phyloP scores from a whole-genome alignment of 2,329 filamentous ascomycete species.

The Colletotrichum tabaci region DNA sequence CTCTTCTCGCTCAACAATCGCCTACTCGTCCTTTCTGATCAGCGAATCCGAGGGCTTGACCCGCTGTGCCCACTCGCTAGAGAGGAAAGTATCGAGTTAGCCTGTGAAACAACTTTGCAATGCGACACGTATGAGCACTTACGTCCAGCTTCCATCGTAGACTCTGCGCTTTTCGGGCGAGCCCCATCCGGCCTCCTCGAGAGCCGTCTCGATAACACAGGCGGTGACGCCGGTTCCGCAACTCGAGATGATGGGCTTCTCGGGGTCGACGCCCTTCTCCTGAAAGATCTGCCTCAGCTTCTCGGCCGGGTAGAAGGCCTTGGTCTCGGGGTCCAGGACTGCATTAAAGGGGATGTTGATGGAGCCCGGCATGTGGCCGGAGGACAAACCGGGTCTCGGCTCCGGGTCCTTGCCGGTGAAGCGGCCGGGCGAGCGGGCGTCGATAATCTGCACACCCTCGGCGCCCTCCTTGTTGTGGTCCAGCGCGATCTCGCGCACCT shows the following conservation, averaged over 20 bases:
- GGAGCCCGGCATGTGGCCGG: slow-evolving; percentile 92
- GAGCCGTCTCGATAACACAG: slow-evolving; percentile 88
- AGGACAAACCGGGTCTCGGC: slow-evolving; percentile 86
- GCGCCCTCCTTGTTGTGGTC: slow-evolving; percentile 86
- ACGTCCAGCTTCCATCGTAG: slow-evolving; percentile 99
- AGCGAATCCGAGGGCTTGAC: slow-evolving; percentile 74
- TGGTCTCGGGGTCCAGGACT: slow-evolving; percentile 86
- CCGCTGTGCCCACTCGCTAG: slow-evolving; percentile 77
- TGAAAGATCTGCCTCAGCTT: slow-evolving; percentile 84
- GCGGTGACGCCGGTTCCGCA: slow-evolving; percentile 97
- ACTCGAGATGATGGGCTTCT: slow-evolving; percentile 85
- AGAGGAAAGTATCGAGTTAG: slow-evolving; percentile 42
- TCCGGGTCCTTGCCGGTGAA: slow-evolving; percentile 89
- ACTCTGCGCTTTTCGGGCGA: slow-evolving; percentile 77
- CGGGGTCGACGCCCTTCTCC: slow-evolving; percentile 83
- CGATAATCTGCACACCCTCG: slow-evolving; percentile 88
- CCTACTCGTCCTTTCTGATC: slow-evolving; percentile 67
- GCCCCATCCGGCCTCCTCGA: slow-evolving; percentile 84
- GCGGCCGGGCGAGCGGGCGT: slow-evolving; percentile 84
- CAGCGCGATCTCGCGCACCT: slow-evolving; percentile 82
- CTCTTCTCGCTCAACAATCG: slow-evolving; percentile 14
- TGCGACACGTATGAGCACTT: slow-evolving; percentile 59
- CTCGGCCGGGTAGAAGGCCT: slow-evolving; percentile 80
- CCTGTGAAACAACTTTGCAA: not conserved
- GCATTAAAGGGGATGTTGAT: slow-evolving; percentile 85